Evolutionary conservation across 2,329 filamentous ascomycete genomes (phyloP).

Genomic region (Aureobasidium namibiae): DNA sequence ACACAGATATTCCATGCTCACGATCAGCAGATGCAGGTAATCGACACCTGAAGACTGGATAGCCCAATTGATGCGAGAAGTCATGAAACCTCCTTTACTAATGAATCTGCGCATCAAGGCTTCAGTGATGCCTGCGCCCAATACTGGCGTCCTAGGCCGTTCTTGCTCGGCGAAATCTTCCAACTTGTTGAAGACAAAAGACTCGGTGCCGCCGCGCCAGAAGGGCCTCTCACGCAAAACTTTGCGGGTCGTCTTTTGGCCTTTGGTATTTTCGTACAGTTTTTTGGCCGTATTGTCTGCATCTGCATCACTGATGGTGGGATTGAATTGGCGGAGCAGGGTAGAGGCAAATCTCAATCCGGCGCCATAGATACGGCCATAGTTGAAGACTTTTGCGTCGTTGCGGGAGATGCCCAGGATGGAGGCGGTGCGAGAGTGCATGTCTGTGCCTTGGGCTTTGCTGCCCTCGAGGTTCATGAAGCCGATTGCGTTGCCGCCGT

Average conservation of each 20-base stretch:
- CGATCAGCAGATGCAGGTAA: conserved; percentile 87
- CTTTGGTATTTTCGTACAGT: conserved; percentile 85
- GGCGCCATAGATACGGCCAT: conserved; percentile 97
- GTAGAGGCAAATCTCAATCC: conserved; percentile 89
- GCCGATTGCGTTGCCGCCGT: conserved; percentile 92
- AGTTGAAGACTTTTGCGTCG: conserved; percentile 96
- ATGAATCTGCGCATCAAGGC: conserved; percentile 84
- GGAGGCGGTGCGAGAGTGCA: conserved; percentile 85
- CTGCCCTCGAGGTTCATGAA: conserved; percentile 99
- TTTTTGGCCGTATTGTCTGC: conserved; percentile 68
- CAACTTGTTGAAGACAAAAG: conserved; percentile 95
- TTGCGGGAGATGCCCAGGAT: conserved; percentile 93
- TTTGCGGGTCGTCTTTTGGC: conserved; percentile 71
- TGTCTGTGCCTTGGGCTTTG: conserved; percentile 85
- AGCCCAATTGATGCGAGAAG: conserved; percentile 96
- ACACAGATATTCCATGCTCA: conserved; percentile 88
- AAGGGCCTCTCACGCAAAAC: conserved; percentile 66
- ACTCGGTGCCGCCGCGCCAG: conserved; percentile 94
- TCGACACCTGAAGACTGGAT: conserved; percentile 97
- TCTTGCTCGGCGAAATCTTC: conserved; percentile 98
- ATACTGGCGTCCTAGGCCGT: conserved; percentile 76
- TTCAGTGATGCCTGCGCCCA: conserved; percentile 93
- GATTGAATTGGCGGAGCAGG: conserved; percentile 88
- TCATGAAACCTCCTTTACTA: conserved; percentile 85
- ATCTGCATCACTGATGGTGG: conserved; percentile 67